Percentiles rank a stretch among this genome's conserved stretches.
These are phyloP conservation scores for Lipomyces anomalus DNA, from an alignment of 805 yeast species.

Conservation along the genomic window DNA sequence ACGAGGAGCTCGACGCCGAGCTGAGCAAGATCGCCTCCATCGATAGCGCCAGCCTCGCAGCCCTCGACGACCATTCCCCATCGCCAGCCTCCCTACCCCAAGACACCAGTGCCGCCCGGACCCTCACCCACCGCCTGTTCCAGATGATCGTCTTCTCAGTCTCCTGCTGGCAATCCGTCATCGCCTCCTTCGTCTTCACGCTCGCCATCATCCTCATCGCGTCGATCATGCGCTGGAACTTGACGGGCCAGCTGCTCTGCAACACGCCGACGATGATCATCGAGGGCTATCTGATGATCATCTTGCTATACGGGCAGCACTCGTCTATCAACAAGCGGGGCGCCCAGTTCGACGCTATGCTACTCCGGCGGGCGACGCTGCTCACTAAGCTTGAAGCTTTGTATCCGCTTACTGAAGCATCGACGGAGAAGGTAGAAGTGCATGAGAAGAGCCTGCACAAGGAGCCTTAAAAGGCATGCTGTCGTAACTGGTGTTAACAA, in stretches of 20 bases:
- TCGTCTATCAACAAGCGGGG: no score
- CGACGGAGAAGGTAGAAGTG: no score
- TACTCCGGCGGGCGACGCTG: no score
- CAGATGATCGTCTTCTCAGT: conserved; percentile 31
- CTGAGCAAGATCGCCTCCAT: conserved; percentile 32
- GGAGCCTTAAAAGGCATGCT: no score
- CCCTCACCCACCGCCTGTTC: conserved; percentile 18
- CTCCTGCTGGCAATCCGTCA: conserved; percentile 35
- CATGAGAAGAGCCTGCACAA: no score
- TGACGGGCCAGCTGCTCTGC: conserved; percentile 39
- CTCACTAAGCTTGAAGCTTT: no score
- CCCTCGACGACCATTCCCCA: conserved; percentile 9
- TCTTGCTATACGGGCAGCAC: no score
- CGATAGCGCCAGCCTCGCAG: conserved; percentile 33
- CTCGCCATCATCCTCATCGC: conserved; percentile 34
- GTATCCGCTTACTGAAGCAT: no score
- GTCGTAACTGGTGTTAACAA: no score
- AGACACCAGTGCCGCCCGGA: not conserved
- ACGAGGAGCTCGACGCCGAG: conserved; percentile 23
- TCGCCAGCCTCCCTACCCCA: no score
- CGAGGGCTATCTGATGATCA: conserved; percentile 39
- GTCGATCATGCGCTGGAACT: conserved; percentile 36
- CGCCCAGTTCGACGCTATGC: no score
- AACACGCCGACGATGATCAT: conserved; percentile 44
- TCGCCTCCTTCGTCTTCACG: conserved; percentile 30